phyloP scores from a whole-genome alignment of 306 rosid genomes.

The Prunus dulcis region DNA sequence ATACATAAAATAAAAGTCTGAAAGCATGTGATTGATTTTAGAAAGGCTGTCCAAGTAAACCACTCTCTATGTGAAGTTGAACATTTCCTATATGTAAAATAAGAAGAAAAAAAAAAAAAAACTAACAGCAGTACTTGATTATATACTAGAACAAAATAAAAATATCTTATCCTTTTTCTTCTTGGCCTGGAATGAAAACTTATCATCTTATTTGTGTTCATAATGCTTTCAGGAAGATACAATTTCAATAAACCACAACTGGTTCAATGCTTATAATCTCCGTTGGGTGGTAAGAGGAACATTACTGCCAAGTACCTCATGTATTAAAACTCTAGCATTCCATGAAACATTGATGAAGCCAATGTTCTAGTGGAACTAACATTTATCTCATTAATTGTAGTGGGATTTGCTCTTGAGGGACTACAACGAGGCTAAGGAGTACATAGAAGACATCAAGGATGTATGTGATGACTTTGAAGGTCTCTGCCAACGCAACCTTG shows the following conservation, averaged over 20 bases:
- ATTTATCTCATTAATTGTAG: conserved; percentile 34
- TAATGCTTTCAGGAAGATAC: conserved; percentile 83
- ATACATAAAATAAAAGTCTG: not conserved
- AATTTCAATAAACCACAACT: conserved; percentile 89
- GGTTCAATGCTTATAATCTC: conserved; percentile 87
- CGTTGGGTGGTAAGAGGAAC: conserved; percentile 68
- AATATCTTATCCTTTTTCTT: not conserved
- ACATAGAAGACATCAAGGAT: conserved; percentile 91
- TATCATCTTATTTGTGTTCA: not conserved
- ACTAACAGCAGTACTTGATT: not conserved
- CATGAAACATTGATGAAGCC: not conserved
- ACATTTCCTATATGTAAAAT: not conserved
- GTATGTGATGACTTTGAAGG: conserved; percentile 85
- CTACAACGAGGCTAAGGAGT: conserved; percentile 85
- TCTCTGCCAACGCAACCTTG: conserved; percentile 96
- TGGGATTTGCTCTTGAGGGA: conserved; percentile 80
- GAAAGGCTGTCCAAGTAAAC: conserved; percentile 2
- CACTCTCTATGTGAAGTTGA: not conserved
- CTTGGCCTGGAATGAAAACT: not conserved
- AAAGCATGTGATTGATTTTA: not conserved
- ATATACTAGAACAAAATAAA: not conserved
- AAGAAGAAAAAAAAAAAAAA: not conserved
- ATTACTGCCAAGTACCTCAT: not conserved
- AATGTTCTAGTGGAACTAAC: conserved; percentile 24
- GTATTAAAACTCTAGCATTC: not conserved